Conservation (phyloP, 1,284 basidiomycete genomes). For the Xanthoconium separans region DNA sequence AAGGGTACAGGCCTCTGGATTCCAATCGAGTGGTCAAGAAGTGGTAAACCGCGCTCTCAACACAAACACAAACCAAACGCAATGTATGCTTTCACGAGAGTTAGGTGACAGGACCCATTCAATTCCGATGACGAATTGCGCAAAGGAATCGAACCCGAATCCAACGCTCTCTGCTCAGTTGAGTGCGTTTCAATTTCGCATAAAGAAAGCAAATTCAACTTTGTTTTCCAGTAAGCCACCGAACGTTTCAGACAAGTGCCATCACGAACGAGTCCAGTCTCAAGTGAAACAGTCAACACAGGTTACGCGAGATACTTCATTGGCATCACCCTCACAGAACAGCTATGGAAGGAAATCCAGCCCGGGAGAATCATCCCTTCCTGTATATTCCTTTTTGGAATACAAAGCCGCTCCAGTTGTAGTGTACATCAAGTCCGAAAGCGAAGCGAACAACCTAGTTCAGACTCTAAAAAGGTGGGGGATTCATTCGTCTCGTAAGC, state of each 20-base stretch:
- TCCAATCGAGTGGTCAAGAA: neutral
- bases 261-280: neutral
- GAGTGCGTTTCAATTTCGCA: conserved; percentile 1
- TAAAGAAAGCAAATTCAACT: neutral
- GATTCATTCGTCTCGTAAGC: neutral
- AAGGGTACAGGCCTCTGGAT: neutral
- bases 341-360: neutral
- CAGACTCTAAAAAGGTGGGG: conserved; percentile 40
- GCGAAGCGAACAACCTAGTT: conserved; percentile 44
- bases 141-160: neutral
- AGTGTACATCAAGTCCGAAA: conserved; percentile 42
- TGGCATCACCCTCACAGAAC: conserved; percentile 6
- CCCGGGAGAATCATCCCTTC: conserved; percentile 16
- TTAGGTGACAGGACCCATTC: neutral
- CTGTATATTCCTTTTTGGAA: conserved; percentile 43
- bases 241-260: neutral
- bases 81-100: neutral
- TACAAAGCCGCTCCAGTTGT: conserved; percentile 34
- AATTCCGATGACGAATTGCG: neutral
- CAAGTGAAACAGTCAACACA: neutral
- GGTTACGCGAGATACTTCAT: neutral
- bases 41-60: neutral
- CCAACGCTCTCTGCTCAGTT: conserved; percentile 7
- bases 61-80: neutral
- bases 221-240: conserved; percentile 1